Evolutionary conservation across 140 eudicot species (phyloP).

Genomic region (Anethum foeniculum): DNA sequence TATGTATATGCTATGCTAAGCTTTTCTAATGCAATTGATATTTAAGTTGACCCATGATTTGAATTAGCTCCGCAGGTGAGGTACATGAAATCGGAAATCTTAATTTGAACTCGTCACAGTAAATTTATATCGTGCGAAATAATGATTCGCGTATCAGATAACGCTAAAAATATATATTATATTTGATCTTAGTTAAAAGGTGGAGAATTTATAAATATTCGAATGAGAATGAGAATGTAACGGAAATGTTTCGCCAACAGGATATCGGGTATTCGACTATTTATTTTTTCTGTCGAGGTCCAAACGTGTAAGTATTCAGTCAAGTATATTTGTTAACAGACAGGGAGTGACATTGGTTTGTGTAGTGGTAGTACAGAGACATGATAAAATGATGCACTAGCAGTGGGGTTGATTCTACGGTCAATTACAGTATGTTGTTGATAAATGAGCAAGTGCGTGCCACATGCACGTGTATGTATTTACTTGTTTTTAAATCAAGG

Average conservation of each 20-base stretch:
- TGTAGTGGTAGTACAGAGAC: conserved; percentile 18
- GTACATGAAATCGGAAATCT: neutral
- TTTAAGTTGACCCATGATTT: neutral
- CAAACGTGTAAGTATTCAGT: too few species aligned
- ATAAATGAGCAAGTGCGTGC: neutral
- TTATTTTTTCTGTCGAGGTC: too few species aligned
- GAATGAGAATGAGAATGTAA: too few species aligned
- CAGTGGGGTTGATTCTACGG: conserved; percentile 6
- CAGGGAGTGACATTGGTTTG: conserved; percentile 36
- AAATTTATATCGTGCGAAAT: too few species aligned
- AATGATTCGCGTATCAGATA: too few species aligned
- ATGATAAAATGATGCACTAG: conserved; percentile 19
- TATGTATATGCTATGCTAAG: neutral
- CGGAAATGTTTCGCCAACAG: too few species aligned
- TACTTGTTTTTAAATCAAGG: neutral
- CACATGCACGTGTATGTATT: neutral
- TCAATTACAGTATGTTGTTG: neutral
- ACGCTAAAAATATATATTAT: too few species aligned
- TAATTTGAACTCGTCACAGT: too few species aligned
- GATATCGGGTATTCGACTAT: too few species aligned
- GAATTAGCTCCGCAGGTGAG: neutral
- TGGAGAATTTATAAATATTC: too few species aligned
- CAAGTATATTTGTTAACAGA: conserved; percentile 5
- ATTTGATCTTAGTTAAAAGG: too few species aligned
- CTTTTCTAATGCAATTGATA: neutral